Conservation (phyloP, 805 yeast genomes). For the Lachancea fermentati region DNA sequence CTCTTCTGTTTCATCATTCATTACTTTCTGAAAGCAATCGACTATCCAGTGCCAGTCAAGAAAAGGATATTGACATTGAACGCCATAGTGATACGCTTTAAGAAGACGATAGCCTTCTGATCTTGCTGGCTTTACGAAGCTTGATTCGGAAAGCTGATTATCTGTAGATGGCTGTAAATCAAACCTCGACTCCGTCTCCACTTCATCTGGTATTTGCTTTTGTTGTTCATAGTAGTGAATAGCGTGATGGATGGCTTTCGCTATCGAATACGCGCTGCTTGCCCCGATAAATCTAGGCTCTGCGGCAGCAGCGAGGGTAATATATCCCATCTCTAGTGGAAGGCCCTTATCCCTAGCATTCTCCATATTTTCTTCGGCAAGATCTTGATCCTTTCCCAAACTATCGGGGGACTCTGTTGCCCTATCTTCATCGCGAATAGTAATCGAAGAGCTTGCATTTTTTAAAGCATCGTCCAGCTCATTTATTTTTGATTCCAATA, state of each 20-base stretch:
- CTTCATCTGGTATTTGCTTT: not conserved
- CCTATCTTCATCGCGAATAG: not conserved
- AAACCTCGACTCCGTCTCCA: not conserved
- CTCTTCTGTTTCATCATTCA: conserved; percentile 15
- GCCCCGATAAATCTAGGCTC: conserved; percentile 30
- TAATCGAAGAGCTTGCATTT: not conserved
- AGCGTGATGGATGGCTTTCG: conserved; percentile 25
- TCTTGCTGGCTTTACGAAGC: conserved; percentile 21
- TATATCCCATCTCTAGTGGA: conserved; percentile 30
- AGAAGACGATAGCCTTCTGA: conserved; percentile 14
- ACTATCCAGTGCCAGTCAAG: conserved; percentile 28
- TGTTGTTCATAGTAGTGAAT: conserved; percentile 16
- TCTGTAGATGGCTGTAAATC: not conserved
- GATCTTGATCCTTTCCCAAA: not conserved
- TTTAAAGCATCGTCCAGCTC: conserved; percentile 1
- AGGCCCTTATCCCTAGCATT: conserved; percentile 12
- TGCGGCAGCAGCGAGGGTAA: conserved; percentile 28
- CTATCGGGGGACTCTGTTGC: not conserved
- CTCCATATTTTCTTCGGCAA: conserved; percentile 1
- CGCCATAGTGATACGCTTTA: conserved; percentile 24
- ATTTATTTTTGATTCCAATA: conserved; percentile 35
- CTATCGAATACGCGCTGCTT: conserved; percentile 32
- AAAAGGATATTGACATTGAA: conserved; percentile 35
- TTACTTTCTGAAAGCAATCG: conserved; percentile 17
- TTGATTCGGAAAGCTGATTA: conserved; percentile 1